Conservation (phyloP, 805 yeast genomes). For the Zygosaccharomyces gambellarensis region DNA sequence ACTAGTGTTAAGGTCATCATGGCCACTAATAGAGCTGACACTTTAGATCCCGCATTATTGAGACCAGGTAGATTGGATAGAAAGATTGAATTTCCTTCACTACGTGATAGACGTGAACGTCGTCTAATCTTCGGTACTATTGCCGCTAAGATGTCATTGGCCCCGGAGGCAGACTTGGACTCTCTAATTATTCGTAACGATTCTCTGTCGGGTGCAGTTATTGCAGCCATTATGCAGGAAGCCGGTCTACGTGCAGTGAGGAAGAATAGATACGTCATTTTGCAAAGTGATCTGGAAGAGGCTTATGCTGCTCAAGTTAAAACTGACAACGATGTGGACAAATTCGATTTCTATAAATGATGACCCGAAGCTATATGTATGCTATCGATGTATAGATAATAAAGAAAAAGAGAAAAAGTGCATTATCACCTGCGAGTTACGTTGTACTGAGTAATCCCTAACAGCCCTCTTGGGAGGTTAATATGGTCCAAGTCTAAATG, state of each 20-base stretch:
- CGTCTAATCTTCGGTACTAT: constrained; percentile 92
- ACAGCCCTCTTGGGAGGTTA: constrained; percentile 50
- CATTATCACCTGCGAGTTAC: constrained; percentile 16
- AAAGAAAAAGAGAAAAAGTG: constrained; percentile 2
- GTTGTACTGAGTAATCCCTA: constrained; percentile 61
- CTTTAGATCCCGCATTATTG: constrained; percentile 94
- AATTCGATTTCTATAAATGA: constrained; percentile 93
- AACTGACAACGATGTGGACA: constrained; percentile 90
- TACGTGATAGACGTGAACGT: constrained; percentile 96
- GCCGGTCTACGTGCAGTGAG: constrained; percentile 98
- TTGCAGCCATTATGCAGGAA: constrained; percentile 99
- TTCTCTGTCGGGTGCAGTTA: constrained; percentile 93
- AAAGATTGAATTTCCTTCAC: constrained; percentile 93
- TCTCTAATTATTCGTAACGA: constrained; percentile 92
- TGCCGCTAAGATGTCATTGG: constrained; percentile 95
- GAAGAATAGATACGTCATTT: constrained; percentile 93
- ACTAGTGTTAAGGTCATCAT: constrained; percentile 95
- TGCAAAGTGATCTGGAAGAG: constrained; percentile 95
- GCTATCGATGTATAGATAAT: constrained; percentile 9
- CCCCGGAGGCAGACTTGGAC: constrained; percentile 97
- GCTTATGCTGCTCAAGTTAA: constrained; percentile 97
- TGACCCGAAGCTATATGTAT: constrained; percentile 2
- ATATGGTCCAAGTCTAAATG: constrained; percentile 77
- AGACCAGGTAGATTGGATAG: constrained; percentile 99
- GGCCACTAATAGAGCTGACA: constrained; percentile 99